Percentiles rank a stretch among this genome's conserved stretches.
phyloP scores from a whole-genome alignment of 106 monocot genomes.

The Dioscorea zingiberensis region DNA sequence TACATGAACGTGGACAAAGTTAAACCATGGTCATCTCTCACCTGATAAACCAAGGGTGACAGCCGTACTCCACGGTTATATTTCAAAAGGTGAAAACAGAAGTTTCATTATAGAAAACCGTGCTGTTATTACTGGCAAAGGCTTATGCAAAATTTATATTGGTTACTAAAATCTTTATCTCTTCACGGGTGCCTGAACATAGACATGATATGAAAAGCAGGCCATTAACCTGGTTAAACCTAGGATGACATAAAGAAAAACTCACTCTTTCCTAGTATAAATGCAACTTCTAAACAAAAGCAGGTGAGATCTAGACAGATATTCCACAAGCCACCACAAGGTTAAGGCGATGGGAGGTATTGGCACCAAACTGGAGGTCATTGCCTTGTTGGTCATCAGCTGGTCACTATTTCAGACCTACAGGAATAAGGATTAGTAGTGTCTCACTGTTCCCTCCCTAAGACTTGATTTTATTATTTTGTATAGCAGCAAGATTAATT shows the following conservation, averaged over 20 bases:
- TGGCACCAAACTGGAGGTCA: neutral
- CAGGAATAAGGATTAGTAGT: slow-evolving; percentile 44
- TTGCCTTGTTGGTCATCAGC: slow-evolving; percentile 13
- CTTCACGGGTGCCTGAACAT: neutral
- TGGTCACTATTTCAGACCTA: neutral
- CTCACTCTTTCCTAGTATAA: slow-evolving; percentile 3
- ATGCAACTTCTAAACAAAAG: neutral
- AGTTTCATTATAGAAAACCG: no score
- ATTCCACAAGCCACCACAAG: no score
- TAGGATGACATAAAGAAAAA: neutral
- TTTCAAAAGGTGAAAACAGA: no score
- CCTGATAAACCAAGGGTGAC: no score
- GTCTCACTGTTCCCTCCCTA: no score
- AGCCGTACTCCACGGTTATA: no score
- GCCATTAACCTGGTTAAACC: neutral
- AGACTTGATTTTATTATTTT: slow-evolving; percentile 1
- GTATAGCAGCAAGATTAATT: neutral
- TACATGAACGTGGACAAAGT: no score
- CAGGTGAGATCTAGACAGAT: no score
- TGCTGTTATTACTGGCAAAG: no score
- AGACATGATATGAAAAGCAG: neutral
- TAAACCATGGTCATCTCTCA: no score
- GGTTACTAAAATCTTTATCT: neutral
- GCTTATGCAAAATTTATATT: no score
- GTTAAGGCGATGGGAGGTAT: slow-evolving; percentile 12